These are phyloP conservation scores for Ceratorhiza oryzae-sativae DNA, from an alignment of 1,284 basidiomycete species.

Conservation along the genomic window DNA sequence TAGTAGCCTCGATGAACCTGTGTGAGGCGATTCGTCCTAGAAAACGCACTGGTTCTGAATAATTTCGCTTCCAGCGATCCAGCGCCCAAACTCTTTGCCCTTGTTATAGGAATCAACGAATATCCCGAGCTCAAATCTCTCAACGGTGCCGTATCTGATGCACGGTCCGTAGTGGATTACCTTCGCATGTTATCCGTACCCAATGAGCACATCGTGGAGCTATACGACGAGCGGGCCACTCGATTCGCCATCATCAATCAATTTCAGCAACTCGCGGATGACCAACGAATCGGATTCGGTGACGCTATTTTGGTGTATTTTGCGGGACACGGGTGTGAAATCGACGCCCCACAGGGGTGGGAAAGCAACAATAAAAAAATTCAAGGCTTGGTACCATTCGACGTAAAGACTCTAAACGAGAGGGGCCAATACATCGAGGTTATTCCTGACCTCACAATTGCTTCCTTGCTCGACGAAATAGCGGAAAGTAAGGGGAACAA, in stretches of 20 bases:
- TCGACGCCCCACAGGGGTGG: background rate
- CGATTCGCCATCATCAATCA: background rate
- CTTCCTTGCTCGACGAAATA: background rate
- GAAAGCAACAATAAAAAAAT: background rate
- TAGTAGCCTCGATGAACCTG: background rate
- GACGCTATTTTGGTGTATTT: slow-evolving; percentile 27
- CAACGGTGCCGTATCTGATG: slow-evolving; percentile 6
- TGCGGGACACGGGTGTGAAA: slow-evolving; percentile 24
- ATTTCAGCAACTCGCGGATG: background rate
- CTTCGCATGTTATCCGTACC: background rate
- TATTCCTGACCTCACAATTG: slow-evolving; percentile 9
- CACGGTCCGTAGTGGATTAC: background rate
- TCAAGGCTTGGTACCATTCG: slow-evolving; percentile 24
- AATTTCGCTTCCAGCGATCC: background rate
- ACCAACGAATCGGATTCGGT: background rate
- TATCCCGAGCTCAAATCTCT: background rate
- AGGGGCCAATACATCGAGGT: background rate
- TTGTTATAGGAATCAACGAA: slow-evolving; percentile 20
- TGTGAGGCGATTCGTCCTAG: background rate
- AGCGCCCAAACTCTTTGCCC: slow-evolving; percentile 8
- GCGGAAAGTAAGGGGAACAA: slow-evolving; percentile 15
- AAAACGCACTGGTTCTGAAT: background rate
- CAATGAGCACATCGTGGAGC: background rate
- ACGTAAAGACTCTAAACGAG: background rate
- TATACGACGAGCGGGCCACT: background rate